Evolutionary conservation across 441 rosid genomes (phyloP).

Genomic region (Rhodomyrtus psidioides): DNA sequence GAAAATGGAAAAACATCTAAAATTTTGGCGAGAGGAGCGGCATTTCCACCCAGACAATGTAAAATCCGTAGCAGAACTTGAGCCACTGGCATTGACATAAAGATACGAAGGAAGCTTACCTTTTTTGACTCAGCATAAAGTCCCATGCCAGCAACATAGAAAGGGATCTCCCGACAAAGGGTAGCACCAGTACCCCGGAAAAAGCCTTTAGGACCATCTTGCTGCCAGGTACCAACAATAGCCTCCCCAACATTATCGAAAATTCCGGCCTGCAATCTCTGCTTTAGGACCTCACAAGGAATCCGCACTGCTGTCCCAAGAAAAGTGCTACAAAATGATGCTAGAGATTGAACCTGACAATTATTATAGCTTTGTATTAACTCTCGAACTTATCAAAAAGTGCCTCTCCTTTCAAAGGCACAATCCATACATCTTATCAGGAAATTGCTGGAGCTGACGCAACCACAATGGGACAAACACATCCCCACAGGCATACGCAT

Average conservation of each 20-base stretch:
- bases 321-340: slow-evolving; percentile 91
- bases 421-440: not conserved
- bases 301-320: slow-evolving; percentile 93
- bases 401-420: not conserved
- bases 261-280: slow-evolving; percentile 89
- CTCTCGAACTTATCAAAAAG: not conserved
- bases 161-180: slow-evolving; percentile 93
- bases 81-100: not conserved
- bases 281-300: slow-evolving; percentile 97
- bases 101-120: slow-evolving; percentile 27
- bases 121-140: slow-evolving; percentile 91
- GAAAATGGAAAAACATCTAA: not conserved
- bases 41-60: not conserved
- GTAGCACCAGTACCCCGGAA: slow-evolving; percentile 98
- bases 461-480: not conserved
- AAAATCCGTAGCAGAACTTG: not conserved
- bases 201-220: slow-evolving; percentile 87
- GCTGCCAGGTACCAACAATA: slow-evolving; percentile 83
- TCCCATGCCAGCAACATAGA: slow-evolving; percentile 93
- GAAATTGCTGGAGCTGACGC: not conserved
- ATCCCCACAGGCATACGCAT: not conserved
- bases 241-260: slow-evolving; percentile 92
- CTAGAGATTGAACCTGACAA: slow-evolving; percentile 80
- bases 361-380: not conserved
- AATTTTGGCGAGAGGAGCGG: not conserved